Base-by-base conservation (phyloP, 495 filamentous ascomycete species). In the Glarea lozoyensis region DNA sequence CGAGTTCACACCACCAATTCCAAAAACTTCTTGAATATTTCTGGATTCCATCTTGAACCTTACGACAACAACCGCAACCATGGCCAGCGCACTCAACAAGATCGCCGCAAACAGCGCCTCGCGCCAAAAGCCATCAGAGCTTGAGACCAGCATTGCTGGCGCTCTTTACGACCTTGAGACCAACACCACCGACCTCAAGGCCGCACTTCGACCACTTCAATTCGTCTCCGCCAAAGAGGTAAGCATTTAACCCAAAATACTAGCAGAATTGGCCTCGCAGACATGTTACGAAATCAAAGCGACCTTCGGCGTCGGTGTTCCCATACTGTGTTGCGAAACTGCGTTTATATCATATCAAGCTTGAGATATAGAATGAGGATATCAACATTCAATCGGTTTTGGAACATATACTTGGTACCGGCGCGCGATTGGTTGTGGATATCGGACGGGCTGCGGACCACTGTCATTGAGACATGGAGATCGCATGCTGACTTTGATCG, bases 161-260 rank as follows among this genome's bases (percentile, higher is more conserved):
- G 92, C 90, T 70, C 84, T 98, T 50, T 93, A 82, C 73, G 92
- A 98, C 56, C 81, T 98, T 63, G 92, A 98, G 84, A 86, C 79
- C 73, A 94, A 94, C 79, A 94, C 88, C 61, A 69, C 85, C 62
- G 92, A 98, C 69, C 85, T 98, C 73, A 92, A 86, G 83, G 74
- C 72, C 60, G 78, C 86, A 43, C 82, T 98, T 61, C 78, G 92
- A 54, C 93, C 92, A 62, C 78, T 98, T 65, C 92, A 97, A 78
- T 93, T 98, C 75, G 81, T 85, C 61, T 90, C 84, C 67, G 92
- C 92, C 63, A 84, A 86, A 64, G 92, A 98, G 89, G 92, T 98
- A 80, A 82, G 86, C 43, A 37, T 41, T 53, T 53, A 42, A 52
- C 12, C n/a, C 18, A 23, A 10, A 4, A 40, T 12, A 25, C n/a